A percentile compares a stretch with the other conserved stretches of the same genome.
These are phyloP conservation scores for Panicum hallii DNA, from an alignment of 202 grass and related monocot species.

Conservation along the genomic window DNA sequence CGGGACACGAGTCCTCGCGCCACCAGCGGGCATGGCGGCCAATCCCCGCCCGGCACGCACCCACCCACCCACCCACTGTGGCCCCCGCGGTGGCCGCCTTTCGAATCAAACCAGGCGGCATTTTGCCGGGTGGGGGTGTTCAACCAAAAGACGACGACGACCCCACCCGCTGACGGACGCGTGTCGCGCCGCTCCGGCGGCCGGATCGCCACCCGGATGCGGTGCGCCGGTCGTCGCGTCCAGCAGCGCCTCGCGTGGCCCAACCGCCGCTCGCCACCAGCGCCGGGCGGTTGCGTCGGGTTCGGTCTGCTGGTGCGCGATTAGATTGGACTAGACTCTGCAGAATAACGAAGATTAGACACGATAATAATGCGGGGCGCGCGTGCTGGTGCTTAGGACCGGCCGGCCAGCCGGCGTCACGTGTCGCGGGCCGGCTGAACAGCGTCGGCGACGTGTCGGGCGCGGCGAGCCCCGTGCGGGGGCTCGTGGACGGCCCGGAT, in stretches of 20 bases:
- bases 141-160: not conserved
- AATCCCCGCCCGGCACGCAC: slow-evolving; percentile 3
- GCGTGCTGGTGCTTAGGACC: not conserved
- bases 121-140: not conserved
- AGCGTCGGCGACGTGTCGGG: slow-evolving; percentile 28
- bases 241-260: not conserved
- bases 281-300: not conserved
- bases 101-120: not conserved
- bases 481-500: slow-evolving; percentile 37
- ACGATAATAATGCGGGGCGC: not conserved
- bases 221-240: not conserved
- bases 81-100: not conserved
- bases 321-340: not conserved
- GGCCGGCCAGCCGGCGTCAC: not conserved
- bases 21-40: not conserved
- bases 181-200: not conserved
- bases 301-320: not conserved
- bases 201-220: not conserved
- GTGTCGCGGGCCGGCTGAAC: not conserved
- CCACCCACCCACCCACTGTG: not conserved
- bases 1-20: slow-evolving; percentile 7
- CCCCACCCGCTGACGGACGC: not conserved
- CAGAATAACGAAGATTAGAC: too few relatives aligned
- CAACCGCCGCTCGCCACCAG: not conserved
- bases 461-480: not conserved